Base-by-base conservation (phyloP, 2,329 filamentous ascomycete species). In the Colletotrichum zoysiae region DNA sequence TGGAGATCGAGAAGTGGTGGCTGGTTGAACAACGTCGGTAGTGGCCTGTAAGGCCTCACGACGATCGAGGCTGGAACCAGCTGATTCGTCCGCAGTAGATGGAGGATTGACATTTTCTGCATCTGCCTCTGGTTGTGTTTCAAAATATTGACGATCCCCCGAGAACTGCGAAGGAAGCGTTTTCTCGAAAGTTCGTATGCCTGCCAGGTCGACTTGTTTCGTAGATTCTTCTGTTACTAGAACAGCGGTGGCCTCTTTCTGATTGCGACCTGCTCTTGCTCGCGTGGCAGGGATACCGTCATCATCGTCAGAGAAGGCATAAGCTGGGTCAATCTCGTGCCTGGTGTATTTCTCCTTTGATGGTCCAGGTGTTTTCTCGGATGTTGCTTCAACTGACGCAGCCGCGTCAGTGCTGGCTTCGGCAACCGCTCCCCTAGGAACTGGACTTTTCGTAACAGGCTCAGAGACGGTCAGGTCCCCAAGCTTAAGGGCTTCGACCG, bases 251-350 rank as follows among this genome's bases (percentile, higher is more conserved):
- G 26, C 8, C 33, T 42, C 5, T 33, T 33, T 35, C 3, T 60
- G 35, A 14, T 1, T 7, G 20, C 50, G 53, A 38, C 5, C 14
- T 18, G 16, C 11, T 50, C 30, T 55, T 5, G 50, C 16, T 51
- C 23, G 60, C 9, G 46, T 33, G 11, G n/a, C 35, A 5, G 70
- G 65, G 53, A 77, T 71, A 14, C 67, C 75, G 9, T 75, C 74
- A 26, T 77, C 74, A 5, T 75, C 74, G 60, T 77, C 74, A 7
- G 76, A 76, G 56, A 77, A 77, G 23, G 60, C 71, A 38, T 77
- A 76, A 4, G 72, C 60, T 1, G 60, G 53, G 51, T 76, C 74
- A 30, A 76, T 71, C 16, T 72, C 48, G 11, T 74, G 55, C 33
- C 71, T 74, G 16, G 35, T 14, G 38, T 70, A 74, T 20, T 23